Conservation (phyloP, 305 asterid genomes). For the Solanum hybrid region DNA sequence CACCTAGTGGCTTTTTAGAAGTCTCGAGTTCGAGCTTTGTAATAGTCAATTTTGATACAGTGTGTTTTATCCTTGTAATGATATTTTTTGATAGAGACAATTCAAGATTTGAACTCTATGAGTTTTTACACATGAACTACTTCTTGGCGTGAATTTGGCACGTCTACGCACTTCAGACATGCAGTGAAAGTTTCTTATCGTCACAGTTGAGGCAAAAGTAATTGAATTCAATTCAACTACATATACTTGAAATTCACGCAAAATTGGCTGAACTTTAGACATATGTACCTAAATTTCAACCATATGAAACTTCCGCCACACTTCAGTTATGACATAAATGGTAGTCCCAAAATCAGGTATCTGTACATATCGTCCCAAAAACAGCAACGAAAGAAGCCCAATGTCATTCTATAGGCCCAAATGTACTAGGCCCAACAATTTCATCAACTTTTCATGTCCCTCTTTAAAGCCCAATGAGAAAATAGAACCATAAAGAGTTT, state of each 20-base stretch:
- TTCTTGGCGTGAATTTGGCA: not conserved
- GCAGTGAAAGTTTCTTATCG: not conserved
- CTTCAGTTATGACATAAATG: not conserved
- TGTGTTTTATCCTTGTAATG: too few relatives aligned
- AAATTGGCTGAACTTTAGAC: not conserved
- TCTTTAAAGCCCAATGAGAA: not conserved
- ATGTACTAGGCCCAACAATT: not conserved
- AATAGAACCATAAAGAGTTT: not conserved
- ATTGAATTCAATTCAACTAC: not conserved
- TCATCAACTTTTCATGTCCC: not conserved
- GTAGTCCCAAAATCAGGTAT: not conserved
- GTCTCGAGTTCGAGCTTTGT: not conserved
- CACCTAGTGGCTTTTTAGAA: not conserved
- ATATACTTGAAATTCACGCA: not conserved
- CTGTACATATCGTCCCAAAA: not conserved
- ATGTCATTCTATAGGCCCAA: not conserved
- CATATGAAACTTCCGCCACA: not conserved
- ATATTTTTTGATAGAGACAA: not conserved
- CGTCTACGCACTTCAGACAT: not conserved
- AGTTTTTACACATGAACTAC: not conserved
- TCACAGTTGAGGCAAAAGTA: not conserved
- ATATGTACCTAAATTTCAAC: not conserved
- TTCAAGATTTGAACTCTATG: not conserved
- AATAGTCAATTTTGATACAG: too few relatives aligned
- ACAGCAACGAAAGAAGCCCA: not conserved